Evolutionary conservation across 257 asterid species (phyloP).

Genomic region (Nicotiana otophora): DNA sequence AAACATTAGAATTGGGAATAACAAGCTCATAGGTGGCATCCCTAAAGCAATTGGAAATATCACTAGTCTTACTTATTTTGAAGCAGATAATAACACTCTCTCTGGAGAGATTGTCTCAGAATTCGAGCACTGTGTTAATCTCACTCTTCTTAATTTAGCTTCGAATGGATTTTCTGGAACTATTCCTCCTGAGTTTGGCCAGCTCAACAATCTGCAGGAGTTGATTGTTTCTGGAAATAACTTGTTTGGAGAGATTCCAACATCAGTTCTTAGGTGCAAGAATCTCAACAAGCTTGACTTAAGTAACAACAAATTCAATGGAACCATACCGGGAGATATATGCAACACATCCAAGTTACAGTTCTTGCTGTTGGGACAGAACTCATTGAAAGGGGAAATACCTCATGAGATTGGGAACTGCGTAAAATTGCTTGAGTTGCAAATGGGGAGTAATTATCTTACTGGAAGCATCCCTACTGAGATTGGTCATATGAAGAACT

Average conservation of each 20-base stretch:
- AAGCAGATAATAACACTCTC: conserved; percentile 74
- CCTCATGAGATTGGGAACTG: conserved; percentile 87
- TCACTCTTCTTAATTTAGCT: conserved; percentile 83
- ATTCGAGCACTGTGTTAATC: conserved; percentile 72
- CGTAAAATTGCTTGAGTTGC: conserved; percentile 71
- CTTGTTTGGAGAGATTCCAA: conserved; percentile 70
- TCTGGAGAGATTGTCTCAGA: conserved; percentile 82
- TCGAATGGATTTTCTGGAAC: conserved; percentile 69
- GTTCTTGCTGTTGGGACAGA: conserved; percentile 61
- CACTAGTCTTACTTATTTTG: conserved; percentile 84
- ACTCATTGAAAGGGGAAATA: conserved; percentile 61
- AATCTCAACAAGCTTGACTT: conserved; percentile 85
- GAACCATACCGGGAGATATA: conserved; percentile 58
- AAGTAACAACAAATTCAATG: conserved; percentile 67
- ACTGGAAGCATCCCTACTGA: conserved; percentile 80
- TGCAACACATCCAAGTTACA: conserved; percentile 77
- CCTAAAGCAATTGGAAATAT: conserved; percentile 76
- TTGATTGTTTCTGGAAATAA: conserved; percentile 66
- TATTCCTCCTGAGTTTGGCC: conserved; percentile 70
- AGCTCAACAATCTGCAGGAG: conserved; percentile 67
- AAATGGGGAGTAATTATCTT: conserved; percentile 66
- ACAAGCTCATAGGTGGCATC: conserved; percentile 61
- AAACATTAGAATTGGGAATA: conserved; percentile 76
- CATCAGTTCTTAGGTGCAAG: conserved; percentile 53
- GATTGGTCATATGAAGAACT: conserved; percentile 80